Percentiles rank a stretch among this genome's conserved stretches.
These are phyloP conservation scores for Sindora glabra DNA, from an alignment of 306 rosid genomes.

Conservation along the genomic window DNA sequence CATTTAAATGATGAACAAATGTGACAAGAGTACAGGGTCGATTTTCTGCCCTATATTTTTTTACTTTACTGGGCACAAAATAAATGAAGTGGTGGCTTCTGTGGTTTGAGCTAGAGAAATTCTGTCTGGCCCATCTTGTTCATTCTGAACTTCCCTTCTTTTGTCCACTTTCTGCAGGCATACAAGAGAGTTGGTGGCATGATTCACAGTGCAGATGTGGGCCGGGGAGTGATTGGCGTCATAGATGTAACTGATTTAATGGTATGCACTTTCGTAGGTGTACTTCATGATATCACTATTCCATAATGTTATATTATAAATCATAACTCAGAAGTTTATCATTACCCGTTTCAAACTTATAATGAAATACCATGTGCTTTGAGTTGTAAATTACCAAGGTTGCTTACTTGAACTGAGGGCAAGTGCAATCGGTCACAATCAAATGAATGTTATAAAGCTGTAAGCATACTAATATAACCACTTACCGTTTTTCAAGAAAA, in stretches of 20 bases:
- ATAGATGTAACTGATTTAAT: constrained; percentile 45
- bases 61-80: no score
- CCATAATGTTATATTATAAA: no score
- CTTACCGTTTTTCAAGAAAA: no score
- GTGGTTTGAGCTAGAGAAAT: neutral
- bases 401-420: neutral
- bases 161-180: constrained; percentile 28
- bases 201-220: constrained; percentile 42
- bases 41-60: no score
- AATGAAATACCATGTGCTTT: neutral
- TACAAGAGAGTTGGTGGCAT: constrained; percentile 60
- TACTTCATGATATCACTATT: no score
- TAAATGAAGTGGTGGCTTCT: no score
- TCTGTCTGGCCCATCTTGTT: neutral
- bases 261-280: constrained; percentile 23
- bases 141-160: neutral
- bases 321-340: no score
- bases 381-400: neutral
- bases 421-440: neutral
- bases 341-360: neutral
- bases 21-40: no score
- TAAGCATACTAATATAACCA: neutral
- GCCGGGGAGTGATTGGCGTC: constrained; percentile 56
- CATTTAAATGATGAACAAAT: no score
- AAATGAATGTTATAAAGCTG: neutral